A percentile compares a stretch with the other conserved stretches of the same genome.
phyloP scores from a whole-genome alignment of 768 basidiomycete species.

The Saitozyma sp. region DNA sequence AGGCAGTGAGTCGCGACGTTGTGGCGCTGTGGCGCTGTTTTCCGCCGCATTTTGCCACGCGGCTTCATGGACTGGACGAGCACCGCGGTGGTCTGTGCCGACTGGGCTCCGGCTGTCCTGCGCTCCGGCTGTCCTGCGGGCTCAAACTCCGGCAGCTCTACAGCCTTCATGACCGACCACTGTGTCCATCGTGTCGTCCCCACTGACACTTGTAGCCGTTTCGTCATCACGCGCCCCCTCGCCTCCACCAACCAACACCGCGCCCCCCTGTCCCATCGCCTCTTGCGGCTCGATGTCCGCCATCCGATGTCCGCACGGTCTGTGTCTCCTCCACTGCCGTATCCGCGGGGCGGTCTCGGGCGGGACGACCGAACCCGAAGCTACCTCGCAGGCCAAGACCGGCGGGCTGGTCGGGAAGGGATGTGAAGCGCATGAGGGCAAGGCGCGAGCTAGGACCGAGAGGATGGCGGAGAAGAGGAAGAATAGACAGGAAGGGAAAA shows the following conservation, averaged over 20 bases:
- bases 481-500: constrained; percentile 24
- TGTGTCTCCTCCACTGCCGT: constrained; percentile 50
- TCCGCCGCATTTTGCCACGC: too few relatives aligned
- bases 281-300: constrained; percentile 41
- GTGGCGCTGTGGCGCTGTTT: too few relatives aligned
- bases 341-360: constrained; percentile 28
- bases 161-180: too few relatives aligned
- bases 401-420: constrained; percentile 44
- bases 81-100: too few relatives aligned
- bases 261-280: neutral
- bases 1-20: neutral
- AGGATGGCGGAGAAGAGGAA: constrained; percentile 39
- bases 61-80: too few relatives aligned
- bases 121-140: too few relatives aligned
- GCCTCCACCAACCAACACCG: constrained; percentile 1
- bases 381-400: constrained; percentile 21
- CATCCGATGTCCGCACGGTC: constrained; percentile 35
- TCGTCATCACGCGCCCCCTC: neutral
- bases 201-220: too few relatives aligned
- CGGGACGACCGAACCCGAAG: constrained; percentile 28
- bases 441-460: constrained; percentile 44
- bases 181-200: too few relatives aligned
- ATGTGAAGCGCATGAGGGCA: constrained; percentile 52
- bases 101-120: too few relatives aligned
- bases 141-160: too few relatives aligned